Conservation (phyloP, 345 rosid genomes). For the Rhodamnia rubescens region DNA sequence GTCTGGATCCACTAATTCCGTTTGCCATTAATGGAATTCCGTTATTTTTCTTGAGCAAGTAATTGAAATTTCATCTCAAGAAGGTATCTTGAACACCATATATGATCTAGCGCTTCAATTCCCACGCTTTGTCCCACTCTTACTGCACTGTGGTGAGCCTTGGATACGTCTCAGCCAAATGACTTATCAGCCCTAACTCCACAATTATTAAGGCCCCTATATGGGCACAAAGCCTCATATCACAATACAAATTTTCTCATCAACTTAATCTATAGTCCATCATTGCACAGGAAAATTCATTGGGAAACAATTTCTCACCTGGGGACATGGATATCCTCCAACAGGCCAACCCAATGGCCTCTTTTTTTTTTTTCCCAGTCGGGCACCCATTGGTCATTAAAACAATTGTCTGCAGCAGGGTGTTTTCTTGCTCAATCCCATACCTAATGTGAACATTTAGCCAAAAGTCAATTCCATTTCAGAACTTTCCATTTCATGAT, state of each 20-base stretch:
- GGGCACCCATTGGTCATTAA: constrained; percentile 36
- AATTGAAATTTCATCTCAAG: constrained; percentile 37
- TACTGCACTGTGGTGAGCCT: constrained; percentile 90
- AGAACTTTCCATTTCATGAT: not conserved
- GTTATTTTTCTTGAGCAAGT: too few relatives aligned
- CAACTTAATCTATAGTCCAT: too few relatives aligned
- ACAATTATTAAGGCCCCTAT: constrained; percentile 54
- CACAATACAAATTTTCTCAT: too few relatives aligned
- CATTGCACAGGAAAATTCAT: too few relatives aligned
- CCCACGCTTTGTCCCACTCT: constrained; percentile 46
- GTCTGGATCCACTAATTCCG: not conserved
- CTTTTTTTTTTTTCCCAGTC: too few relatives aligned
- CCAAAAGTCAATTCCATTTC: not conserved
- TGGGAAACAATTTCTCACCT: too few relatives aligned
- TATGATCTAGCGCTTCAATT: constrained; percentile 84
- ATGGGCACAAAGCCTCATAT: too few relatives aligned
- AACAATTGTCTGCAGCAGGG: constrained; percentile 65
- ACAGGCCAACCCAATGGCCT: constrained; percentile 39
- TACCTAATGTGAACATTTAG: constrained; percentile 19
- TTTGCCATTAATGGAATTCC: too few relatives aligned
- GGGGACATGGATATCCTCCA: too few relatives aligned
- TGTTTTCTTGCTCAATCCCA: constrained; percentile 97
- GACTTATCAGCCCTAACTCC: constrained; percentile 81
- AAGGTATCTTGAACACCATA: constrained; percentile 88
- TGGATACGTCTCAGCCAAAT: constrained; percentile 85